These are phyloP conservation scores for Artemisia annua DNA, from an alignment of 129 eudicot species.

Conservation along the genomic window DNA sequence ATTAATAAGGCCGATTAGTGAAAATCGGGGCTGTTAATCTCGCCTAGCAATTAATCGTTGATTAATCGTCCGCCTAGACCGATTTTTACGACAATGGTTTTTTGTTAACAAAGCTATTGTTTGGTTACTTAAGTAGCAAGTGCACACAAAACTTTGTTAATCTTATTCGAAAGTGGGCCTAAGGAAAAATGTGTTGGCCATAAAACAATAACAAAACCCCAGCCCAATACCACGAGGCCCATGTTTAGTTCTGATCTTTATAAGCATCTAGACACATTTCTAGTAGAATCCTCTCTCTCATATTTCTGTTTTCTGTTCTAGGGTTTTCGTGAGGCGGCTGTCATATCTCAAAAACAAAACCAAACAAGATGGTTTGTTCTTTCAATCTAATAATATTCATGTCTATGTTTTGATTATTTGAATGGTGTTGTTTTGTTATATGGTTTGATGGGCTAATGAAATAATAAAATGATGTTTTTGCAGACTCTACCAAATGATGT, in stretches of 20 bases:
- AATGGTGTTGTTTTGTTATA: not conserved
- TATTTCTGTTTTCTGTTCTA: conserved; percentile 2
- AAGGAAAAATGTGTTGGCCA: not conserved
- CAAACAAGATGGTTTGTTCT: conserved; percentile 19
- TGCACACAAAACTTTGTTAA: too few species aligned
- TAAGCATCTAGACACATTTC: not conserved
- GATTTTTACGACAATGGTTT: too few species aligned
- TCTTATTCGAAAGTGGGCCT: too few species aligned
- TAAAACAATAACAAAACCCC: not conserved
- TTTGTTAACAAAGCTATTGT: too few species aligned
- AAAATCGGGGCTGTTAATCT: too few species aligned
- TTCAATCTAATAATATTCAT: not conserved
- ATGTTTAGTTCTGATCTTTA: not conserved
- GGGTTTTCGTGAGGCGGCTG: conserved; percentile 31
- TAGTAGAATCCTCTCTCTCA: not conserved
- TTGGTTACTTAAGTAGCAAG: too few species aligned
- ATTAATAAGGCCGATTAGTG: too few species aligned
- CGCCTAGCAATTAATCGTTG: too few species aligned
- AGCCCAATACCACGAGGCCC: not conserved
- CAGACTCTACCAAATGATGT: conserved; percentile 57
- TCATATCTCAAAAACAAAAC: not conserved
- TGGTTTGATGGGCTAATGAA: not conserved
- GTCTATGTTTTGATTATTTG: not conserved
- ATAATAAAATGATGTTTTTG: not conserved
- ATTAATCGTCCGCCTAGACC: too few species aligned